A percentile compares a stretch with the other conserved stretches of the same genome.
Conservation (phyloP, 2,329 filamentous ascomycete species). For the Blastomyces gilchristii region DNA sequence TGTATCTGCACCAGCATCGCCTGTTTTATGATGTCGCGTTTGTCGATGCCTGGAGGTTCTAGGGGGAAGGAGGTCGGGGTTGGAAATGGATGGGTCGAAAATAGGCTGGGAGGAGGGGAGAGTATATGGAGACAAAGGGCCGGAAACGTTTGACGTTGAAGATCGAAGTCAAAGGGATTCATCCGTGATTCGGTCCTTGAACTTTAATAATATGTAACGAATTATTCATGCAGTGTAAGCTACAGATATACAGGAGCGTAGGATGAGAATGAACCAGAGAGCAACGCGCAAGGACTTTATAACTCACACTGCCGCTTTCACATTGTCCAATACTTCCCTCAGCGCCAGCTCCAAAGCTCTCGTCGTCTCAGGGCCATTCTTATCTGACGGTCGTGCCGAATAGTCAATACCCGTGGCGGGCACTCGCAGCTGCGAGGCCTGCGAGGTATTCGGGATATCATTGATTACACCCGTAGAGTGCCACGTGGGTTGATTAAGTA, state of each 20-base stretch:
- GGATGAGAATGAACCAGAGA: neutral
- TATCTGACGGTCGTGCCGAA: conserved; percentile 53
- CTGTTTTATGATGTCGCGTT: conserved; percentile 59
- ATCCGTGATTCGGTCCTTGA: conserved; percentile 34
- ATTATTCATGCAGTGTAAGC: conserved; percentile 10
- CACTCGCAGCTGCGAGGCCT: conserved; percentile 19
- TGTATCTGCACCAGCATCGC: conserved; percentile 59
- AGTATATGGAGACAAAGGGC: conserved; percentile 74
- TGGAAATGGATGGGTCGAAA: conserved; percentile 68
- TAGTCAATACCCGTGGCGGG: conserved; percentile 4
- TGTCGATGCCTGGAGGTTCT: conserved; percentile 59
- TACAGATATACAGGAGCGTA: neutral
- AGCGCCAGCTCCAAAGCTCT: conserved; percentile 76
- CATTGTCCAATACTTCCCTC: conserved; percentile 68
- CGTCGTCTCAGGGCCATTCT: conserved; percentile 67
- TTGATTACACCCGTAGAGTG: conserved; percentile 69
- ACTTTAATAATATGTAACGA: conserved; percentile 22
- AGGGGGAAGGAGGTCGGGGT: conserved; percentile 74
- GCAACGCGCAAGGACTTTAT: conserved; percentile 2
- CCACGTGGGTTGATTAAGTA: conserved; percentile 59
- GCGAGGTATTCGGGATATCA: conserved; percentile 45
- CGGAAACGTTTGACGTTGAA: conserved; percentile 75
- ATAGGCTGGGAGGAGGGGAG: conserved; percentile 68
- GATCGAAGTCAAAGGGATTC: conserved; percentile 65
- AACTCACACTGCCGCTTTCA: conserved; percentile 70